Conservation (phyloP, 2,329 filamentous ascomycete species). For the Fusarium sp. region DNA sequence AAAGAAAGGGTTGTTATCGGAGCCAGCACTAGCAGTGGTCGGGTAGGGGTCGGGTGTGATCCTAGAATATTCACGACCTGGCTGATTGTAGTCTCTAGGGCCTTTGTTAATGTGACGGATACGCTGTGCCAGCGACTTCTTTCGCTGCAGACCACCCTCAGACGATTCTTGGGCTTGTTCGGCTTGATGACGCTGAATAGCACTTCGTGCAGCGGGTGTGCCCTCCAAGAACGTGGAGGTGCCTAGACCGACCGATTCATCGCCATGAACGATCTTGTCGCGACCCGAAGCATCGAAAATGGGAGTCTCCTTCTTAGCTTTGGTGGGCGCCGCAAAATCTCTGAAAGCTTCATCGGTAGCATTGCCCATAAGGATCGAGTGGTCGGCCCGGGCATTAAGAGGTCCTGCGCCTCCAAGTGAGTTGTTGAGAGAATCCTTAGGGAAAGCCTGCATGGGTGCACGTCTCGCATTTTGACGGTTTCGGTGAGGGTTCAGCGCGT, state of each 20-base stretch:
- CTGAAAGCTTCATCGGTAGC: constrained; percentile 85
- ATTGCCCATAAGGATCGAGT: constrained; percentile 86
- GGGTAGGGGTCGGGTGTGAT: constrained; percentile 55
- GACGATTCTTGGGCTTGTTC: constrained; percentile 71
- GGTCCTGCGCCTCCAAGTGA: constrained; percentile 88
- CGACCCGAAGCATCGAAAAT: constrained; percentile 76
- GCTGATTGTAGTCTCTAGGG: constrained; percentile 69
- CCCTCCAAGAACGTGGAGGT: constrained; percentile 97
- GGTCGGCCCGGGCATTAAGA: constrained; percentile 81
- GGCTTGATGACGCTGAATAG: constrained; percentile 79
- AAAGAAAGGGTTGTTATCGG: constrained; percentile 80
- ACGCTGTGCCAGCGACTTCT: constrained; percentile 94
- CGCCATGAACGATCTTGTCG: constrained; percentile 81
- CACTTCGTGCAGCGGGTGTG: constrained; percentile 83
- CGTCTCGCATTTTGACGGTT: constrained; percentile 85
- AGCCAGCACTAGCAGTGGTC: constrained; percentile 48
- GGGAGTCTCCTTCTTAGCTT: constrained; percentile 55
- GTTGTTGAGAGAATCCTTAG: constrained; percentile 92
- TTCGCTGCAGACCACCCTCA: constrained; percentile 76
- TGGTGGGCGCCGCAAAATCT: constrained; percentile 70
- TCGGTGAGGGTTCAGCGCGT: constrained; percentile 93
- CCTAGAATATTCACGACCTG: constrained; percentile 61
- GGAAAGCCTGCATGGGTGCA: constrained; percentile 96
- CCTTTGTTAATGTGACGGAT: constrained; percentile 84
- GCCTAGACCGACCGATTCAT: constrained; percentile 84